Conservation (phyloP, 805 yeast genomes). For the Barnettozyma botsteinii region DNA sequence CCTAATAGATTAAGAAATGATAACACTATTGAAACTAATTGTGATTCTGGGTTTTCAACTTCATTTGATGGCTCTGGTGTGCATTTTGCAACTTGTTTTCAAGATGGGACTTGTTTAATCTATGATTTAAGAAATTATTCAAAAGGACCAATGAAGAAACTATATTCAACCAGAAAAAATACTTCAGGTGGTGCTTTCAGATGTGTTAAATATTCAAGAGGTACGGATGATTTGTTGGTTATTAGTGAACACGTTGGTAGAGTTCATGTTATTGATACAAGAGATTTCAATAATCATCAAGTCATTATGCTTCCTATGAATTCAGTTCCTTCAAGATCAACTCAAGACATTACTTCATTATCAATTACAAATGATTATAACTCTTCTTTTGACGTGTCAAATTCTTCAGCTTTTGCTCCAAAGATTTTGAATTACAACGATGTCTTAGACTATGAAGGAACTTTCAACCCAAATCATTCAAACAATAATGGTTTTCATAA, state of each 20-base stretch:
- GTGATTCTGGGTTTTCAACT: constrained; percentile 81
- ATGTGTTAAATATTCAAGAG: constrained; percentile 53
- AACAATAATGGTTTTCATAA: background rate
- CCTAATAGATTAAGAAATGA: constrained; percentile 26
- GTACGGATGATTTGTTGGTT: constrained; percentile 69
- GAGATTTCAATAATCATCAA: constrained; percentile 69
- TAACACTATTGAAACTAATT: constrained; percentile 45
- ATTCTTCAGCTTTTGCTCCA: constrained; percentile 12
- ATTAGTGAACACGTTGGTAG: constrained; percentile 83
- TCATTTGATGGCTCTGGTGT: constrained; percentile 71
- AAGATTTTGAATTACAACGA: constrained; percentile 23
- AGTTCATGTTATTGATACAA: constrained; percentile 76
- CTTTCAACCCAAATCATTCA: constrained; percentile 1
- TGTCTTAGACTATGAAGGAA: constrained; percentile 19
- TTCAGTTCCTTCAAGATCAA: constrained; percentile 2
- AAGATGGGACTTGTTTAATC: constrained; percentile 73
- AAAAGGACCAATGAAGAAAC: constrained; percentile 43
- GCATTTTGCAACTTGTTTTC: constrained; percentile 75
- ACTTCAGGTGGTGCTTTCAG: constrained; percentile 61
- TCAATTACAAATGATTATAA: background rate
- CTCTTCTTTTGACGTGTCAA: background rate
- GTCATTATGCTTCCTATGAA: constrained; percentile 59
- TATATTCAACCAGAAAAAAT: constrained; percentile 55
- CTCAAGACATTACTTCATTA: constrained; percentile 6
- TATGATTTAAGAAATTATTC: constrained; percentile 67